Evolutionary conservation across 768 basidiomycete genomes (phyloP), one percentile per base, ranked within the genome.

Genomic region (Lyophyllum decastes): DNA sequence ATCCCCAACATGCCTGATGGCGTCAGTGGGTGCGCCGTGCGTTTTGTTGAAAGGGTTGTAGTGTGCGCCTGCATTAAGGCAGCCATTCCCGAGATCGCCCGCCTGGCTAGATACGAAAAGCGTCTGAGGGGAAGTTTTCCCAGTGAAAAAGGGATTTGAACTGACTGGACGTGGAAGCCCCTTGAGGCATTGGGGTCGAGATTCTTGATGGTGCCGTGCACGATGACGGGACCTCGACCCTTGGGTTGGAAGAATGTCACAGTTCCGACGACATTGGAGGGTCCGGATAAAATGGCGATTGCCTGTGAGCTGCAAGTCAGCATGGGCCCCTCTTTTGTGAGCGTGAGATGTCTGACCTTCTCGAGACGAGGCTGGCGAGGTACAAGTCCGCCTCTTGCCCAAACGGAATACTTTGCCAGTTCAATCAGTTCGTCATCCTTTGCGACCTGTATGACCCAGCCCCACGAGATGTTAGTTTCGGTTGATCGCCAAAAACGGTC

Each of bases 81-180:
- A 91, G 1, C 87, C 90, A n/a, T 74, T 68, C 24, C 78, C 81
- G 60, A 86, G 70, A 72, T 94, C 88, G 26, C 92, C 91, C 43
- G 77, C 72, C 67, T 76, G 66, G 53, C 74, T 73, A 61, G 41
- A 17, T 44, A 24, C 26, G 9, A 22, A 27, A 38, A 43, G 4
- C 11, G 27, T 26, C 43, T 25, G 57, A n/a, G 30, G 33, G 12
- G 24, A 16, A 22, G 35, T 19, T 30, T 30, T 25, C 6, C 24
- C 8, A 21, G 35, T 16, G 51, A 9, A n/a, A 55, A 47, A 19
- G 22, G 25, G 27, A 16, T 34, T 2, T 49, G 48, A 19, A 76
- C 87, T 56, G 62, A 90, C 90, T 94, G 92, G 55, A 94, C 74
- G 72, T 94, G 92, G 76, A 93, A 90, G 5, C 92, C 92, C 34